Evolutionary conservation across 257 asterid genomes (phyloP), one percentile per base, ranked within the genome.

Genomic region (Solanum corneliomulleri): DNA sequence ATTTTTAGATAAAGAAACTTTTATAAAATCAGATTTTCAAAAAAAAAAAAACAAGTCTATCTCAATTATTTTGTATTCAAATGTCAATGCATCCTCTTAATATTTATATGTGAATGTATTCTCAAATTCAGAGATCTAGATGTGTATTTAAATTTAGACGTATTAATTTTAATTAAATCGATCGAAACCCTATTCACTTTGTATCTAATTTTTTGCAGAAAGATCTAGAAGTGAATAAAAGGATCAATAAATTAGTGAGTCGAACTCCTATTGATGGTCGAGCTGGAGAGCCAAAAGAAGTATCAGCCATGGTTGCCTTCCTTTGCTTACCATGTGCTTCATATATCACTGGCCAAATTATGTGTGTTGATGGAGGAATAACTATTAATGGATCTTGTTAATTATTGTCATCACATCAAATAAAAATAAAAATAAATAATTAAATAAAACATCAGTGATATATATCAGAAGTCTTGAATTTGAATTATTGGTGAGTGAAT

Each of bases 251-350:
- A n/a, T 8, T 86, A 45, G 42, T 15, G 86, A 25, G 45, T 41
- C 88, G 82, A 35, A 83, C 89, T 18, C 92, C 90, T 23, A 85
- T 90, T 39, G 89, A 87, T 4, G 90, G 72, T 8, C 15, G 82
- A 41, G 1, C 82, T 37, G 82, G 82, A 41, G 82, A 75, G 29
- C 56, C 56, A 23, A 75, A 41, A 37, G 82, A 75, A 75, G 82
- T 75, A 3, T 41, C 82, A 75, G 52, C 82, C 18, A 39, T 75
- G 33, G 56, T 75, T 21, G 56, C 82, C 29, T 75, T 37, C 56
- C 82, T 75, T 37, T 75, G 82, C 58, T 23, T 75, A 11, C 56
- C 82, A 11, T n/a, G 56, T 23, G 82, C 82, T 41, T 75, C 82
- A 21, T 75, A 75, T 23, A 75, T 75, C 29, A 75, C 82, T 41